Percentiles rank a stretch among this genome's conserved stretches.
phyloP scores from a whole-genome alignment of 495 filamentous ascomycete genomes.

The Daldinia vernicosa region DNA sequence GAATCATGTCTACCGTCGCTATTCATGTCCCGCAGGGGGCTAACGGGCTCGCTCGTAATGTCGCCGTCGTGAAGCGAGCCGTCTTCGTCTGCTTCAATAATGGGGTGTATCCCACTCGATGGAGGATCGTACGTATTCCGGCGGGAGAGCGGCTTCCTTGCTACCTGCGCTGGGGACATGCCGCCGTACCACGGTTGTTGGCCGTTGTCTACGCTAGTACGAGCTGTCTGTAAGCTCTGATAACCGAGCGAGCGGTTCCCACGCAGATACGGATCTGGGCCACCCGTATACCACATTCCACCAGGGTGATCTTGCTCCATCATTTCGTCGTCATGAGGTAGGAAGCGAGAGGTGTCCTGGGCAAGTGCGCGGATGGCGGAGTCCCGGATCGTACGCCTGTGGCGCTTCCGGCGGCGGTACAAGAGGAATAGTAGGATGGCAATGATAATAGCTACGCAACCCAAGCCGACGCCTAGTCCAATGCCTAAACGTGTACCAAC shows the following conservation, averaged over 20 bases:
- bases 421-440: conserved; percentile 64
- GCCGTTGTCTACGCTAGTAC: conserved; percentile 23
- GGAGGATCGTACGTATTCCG: conserved; percentile 42
- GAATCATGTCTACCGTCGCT: conserved; percentile 41
- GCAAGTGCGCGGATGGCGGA: conserved; percentile 51
- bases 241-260: conserved; percentile 55
- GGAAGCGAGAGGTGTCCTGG: conserved; percentile 50
- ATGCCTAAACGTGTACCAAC: conserved; percentile 63
- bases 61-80: conserved; percentile 55
- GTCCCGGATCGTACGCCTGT: conserved; percentile 49
- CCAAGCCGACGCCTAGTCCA: conserved; percentile 78
- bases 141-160: conserved; percentile 40
- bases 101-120: conserved; percentile 59
- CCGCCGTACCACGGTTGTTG: conserved; percentile 42
- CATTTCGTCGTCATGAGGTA: conserved; percentile 59
- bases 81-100: conserved; percentile 75
- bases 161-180: conserved; percentile 23
- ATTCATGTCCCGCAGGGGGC: conserved; percentile 29
- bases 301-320: conserved; percentile 60
- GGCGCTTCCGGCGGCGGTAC: conserved; percentile 62
- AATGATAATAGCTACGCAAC: conserved; percentile 62
- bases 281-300: conserved; percentile 54
- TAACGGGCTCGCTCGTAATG: conserved; percentile 39
- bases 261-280: conserved; percentile 51
- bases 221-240: conserved; percentile 51